Evolutionary conservation across 2,329 filamentous ascomycete genomes (phyloP).

Genomic region (Clonostachys sp.): DNA sequence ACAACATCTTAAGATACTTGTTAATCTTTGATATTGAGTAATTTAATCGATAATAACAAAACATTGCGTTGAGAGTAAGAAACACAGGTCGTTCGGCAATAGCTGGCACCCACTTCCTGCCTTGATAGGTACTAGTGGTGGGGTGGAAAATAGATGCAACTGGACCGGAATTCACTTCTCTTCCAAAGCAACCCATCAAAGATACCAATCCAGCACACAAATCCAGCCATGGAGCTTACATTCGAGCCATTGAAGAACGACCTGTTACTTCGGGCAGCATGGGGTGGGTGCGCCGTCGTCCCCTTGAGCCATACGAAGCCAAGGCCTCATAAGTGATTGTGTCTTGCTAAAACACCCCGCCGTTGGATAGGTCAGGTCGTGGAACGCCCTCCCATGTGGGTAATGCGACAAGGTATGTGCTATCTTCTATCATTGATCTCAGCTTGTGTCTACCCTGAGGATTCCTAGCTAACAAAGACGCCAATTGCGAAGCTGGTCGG

Average conservation of each 20-base stretch:
- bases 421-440: neutral
- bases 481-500: conserved; percentile 64
- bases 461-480: no score
- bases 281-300: conserved; percentile 54
- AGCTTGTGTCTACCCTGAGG: neutral
- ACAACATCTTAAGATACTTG: no score
- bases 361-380: conserved; percentile 69
- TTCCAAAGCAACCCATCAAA: neutral
- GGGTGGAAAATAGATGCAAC: no score
- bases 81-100: no score
- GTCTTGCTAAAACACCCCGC: conserved; percentile 11
- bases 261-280: conserved; percentile 81
- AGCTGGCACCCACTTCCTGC: no score
- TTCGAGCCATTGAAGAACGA: conserved; percentile 92
- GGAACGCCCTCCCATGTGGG: conserved; percentile 93
- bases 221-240: conserved; percentile 54
- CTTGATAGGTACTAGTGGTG: no score
- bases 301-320: neutral
- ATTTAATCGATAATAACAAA: no score
- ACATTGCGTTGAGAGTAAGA: no score
- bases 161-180: no score
- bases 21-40: no score
- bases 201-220: neutral
- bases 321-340: neutral
- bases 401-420: conserved; percentile 87